Evolutionary conservation across 2,329 filamentous ascomycete genomes (phyloP).

Genomic region (Nemania sp.): DNA sequence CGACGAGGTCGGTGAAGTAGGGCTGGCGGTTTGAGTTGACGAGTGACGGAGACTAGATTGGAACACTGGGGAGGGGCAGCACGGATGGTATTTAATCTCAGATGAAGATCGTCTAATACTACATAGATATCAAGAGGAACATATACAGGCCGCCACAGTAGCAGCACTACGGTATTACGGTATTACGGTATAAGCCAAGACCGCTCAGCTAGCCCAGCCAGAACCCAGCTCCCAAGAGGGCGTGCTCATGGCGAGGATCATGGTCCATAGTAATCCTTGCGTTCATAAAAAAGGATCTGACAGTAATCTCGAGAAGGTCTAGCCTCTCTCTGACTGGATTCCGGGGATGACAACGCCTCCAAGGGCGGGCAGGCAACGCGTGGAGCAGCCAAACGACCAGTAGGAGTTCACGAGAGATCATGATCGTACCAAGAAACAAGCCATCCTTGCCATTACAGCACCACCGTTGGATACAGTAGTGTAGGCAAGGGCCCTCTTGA

Average conservation of each 20-base stretch:
- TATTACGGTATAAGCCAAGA: constrained; percentile 28
- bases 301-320: constrained; percentile 29
- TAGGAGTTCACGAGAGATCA: constrained; percentile 18
- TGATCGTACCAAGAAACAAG: constrained; percentile 4
- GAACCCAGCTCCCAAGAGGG: constrained; percentile 10
- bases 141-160: constrained; percentile 4
- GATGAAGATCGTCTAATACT: constrained; percentile 20
- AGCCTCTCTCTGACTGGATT: constrained; percentile 30
- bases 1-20: constrained; percentile 19
- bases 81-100: constrained; percentile 27
- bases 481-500: background rate
- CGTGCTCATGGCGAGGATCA: constrained; percentile 13
- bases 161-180: background rate
- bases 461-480: no score
- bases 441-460: constrained; percentile 13
- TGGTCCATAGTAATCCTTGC: constrained; percentile 29
- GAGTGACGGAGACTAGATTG: constrained; percentile 10
- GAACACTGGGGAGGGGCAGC: constrained; percentile 16
- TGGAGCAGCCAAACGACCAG: constrained; percentile 19
- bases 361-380: constrained; percentile 18
- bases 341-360: constrained; percentile 26
- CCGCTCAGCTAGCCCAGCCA: constrained; percentile 23
- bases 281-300: constrained; percentile 26
- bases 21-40: constrained; percentile 11
- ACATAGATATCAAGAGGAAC: background rate